Base-by-base conservation (phyloP, 768 basidiomycete genomes). In the Russula dissimulans region DNA sequence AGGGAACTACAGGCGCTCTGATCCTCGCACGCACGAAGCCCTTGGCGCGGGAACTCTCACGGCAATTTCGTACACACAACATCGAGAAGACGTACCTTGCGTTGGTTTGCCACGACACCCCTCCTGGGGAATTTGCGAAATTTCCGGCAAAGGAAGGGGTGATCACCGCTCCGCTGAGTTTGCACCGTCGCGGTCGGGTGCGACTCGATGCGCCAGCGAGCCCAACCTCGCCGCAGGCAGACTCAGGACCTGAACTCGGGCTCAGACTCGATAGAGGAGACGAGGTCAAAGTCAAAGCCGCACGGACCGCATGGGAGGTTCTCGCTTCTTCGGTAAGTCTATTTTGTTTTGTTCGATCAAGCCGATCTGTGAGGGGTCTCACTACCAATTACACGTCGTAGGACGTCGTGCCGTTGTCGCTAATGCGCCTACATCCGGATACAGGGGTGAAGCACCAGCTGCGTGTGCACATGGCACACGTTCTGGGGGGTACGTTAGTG, bases 391-490 rank as follows among this genome's bases (percentile, higher is more conserved):
- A 26, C 22, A 26, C 22, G 22, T 26, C 2, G 22, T 26, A 50
- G 47, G 59, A 55, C 54, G 31, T 61, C 17, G 49, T 38, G 34
- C 54, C 62, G 14, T 31, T 65, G 32, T 65, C 64, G 26, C 55
- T 65, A 2, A 36, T 65, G 44, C 57, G 64, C 36, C 36, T 65
- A 18, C 42, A 54, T 29, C 64, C 62, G 31, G 51, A 58, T 32
- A 66, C 65, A 3, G 65, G 65, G 29, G 49, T 64, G 47, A 66
- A 66, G 48, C 65, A 66, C 44, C 65, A 66, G 49, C 59, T 66
- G 6, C 65, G 65, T 17, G 62, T 66, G 12, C 65, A 66, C 26
- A 44, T 60, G 48, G 63, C 65, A 9, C 58, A 43, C 15, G n/a
- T 3, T 22, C 45, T 66, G 1, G 31, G 47, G 15, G 59, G 65